A percentile compares a stretch with the other conserved stretches of the same genome.
Evolutionary conservation across 2,329 filamentous ascomycete genomes (phyloP).

Genomic region (Beauveria sp.): DNA sequence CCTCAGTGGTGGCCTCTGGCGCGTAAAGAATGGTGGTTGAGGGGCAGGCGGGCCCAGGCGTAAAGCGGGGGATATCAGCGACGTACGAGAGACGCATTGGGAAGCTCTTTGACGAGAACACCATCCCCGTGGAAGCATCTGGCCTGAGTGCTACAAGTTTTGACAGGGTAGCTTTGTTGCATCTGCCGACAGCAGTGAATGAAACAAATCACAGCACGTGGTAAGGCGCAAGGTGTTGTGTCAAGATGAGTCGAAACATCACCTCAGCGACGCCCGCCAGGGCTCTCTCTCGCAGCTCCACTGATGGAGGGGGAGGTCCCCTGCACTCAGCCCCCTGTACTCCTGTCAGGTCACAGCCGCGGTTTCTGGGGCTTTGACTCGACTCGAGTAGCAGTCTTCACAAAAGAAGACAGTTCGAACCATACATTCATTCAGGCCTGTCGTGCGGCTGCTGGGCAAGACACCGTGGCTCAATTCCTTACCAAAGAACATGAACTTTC

Average conservation of each 20-base stretch:
- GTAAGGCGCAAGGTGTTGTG: neutral
- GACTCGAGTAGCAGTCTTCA: too few relatives aligned
- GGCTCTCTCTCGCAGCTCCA: too few relatives aligned
- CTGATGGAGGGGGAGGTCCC: too few relatives aligned
- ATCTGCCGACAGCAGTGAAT: neutral
- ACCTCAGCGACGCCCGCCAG: too few relatives aligned
- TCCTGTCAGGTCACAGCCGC: too few relatives aligned
- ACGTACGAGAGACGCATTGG: neutral
- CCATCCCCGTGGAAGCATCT: neutral
- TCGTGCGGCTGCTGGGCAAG: too few relatives aligned
- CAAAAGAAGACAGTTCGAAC: too few relatives aligned
- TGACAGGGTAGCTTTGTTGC: neutral
- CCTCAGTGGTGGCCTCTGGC: neutral
- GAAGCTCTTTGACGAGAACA: neutral
- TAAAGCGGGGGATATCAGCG: neutral
- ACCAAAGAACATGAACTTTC: too few relatives aligned
- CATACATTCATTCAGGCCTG: too few relatives aligned
- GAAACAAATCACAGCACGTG: neutral
- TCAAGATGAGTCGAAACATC: neutral
- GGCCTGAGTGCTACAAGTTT: neutral
- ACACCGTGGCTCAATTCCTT: too few relatives aligned
- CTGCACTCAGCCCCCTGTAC: too few relatives aligned
- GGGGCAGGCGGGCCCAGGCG: neutral
- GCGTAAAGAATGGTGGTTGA: neutral
- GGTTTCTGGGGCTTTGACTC: too few relatives aligned